These are phyloP conservation scores for Fusarium succisae DNA, from an alignment of 2,329 filamentous ascomycete species.

Conservation along the genomic window DNA sequence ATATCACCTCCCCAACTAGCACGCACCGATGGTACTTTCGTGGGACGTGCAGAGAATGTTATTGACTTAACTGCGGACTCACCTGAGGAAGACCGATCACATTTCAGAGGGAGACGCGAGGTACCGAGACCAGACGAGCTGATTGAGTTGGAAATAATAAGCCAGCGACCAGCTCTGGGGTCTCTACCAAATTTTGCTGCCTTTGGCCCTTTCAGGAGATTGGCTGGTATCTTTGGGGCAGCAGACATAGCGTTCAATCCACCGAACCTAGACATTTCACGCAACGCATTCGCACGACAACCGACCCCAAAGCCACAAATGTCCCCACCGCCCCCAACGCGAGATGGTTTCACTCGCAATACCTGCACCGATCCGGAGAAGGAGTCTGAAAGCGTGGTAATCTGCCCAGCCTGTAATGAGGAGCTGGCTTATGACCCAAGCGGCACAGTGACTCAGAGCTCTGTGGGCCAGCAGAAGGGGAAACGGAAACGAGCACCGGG, in stretches of 20 bases:
- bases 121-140: conserved; percentile 39
- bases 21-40: conserved; percentile 56
- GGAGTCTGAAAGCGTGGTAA: conserved; percentile 74
- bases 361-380: conserved; percentile 54
- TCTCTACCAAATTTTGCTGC: conserved; percentile 34
- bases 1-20: conserved; percentile 54
- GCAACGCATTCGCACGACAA: conserved; percentile 46
- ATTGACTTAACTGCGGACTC: conserved; percentile 65
- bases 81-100: conserved; percentile 46
- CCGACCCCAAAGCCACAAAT: conserved; percentile 59
- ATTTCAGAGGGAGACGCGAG: conserved; percentile 20
- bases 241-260: conserved; percentile 36
- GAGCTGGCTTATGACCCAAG: conserved; percentile 80
- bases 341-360: conserved; percentile 82
- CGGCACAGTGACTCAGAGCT: conserved; percentile 40
- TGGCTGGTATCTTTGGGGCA: conserved; percentile 41
- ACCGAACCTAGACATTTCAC: conserved; percentile 39
- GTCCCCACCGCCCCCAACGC: conserved; percentile 70
- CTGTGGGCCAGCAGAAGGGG: conserved; percentile 36
- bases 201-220: conserved; percentile 36
- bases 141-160: conserved; percentile 41
- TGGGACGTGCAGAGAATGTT: conserved; percentile 48
- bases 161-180: conserved; percentile 37
- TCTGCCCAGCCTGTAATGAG: conserved; percentile 87
- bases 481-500: conserved; percentile 60